Evolutionary conservation across 2,329 filamentous ascomycete species (phyloP).

Genomic region (Colletotrichum cereale): DNA sequence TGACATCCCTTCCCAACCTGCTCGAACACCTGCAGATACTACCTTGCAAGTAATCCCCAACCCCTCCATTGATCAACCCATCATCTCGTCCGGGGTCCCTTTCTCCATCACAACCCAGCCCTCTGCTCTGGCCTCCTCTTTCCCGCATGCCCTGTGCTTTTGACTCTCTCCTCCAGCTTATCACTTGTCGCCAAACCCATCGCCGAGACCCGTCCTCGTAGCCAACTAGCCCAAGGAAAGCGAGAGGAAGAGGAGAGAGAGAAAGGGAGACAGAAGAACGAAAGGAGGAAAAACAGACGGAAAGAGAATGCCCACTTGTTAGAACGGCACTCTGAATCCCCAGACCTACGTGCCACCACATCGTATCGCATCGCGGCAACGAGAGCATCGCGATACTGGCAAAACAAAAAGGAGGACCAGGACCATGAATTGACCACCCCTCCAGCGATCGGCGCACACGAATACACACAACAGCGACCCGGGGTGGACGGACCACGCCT

Average conservation of each 20-base stretch:
- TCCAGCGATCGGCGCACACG: conserved; percentile 34
- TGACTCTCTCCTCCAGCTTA: conserved; percentile 12
- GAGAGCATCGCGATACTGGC: background rate
- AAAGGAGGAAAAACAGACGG: background rate
- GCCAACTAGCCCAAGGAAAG: conserved; percentile 5
- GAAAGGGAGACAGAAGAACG: background rate
- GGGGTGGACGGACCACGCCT: conserved; percentile 21
- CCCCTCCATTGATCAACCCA: conserved; percentile 35
- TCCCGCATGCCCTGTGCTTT: conserved; percentile 39
- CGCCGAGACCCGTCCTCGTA: conserved; percentile 20
- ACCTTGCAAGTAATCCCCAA: conserved; percentile 16
- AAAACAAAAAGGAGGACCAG: background rate
- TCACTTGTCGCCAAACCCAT: conserved; percentile 15
- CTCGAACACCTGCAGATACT: background rate
- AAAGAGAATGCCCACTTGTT: conserved; percentile 8
- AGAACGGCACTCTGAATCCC: background rate
- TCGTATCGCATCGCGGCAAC: background rate
- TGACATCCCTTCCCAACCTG: conserved; percentile 21
- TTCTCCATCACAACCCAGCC: conserved; percentile 35
- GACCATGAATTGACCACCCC: conserved; percentile 33
- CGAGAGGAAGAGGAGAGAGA: background rate
- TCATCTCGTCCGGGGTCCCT: conserved; percentile 14
- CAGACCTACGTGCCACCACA: background rate
- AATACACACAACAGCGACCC: conserved; percentile 13
- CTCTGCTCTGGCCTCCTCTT: conserved; percentile 33